phyloP scores from a whole-genome alignment of 1,139 yeast species.

The Candida tetrigidarum region DNA sequence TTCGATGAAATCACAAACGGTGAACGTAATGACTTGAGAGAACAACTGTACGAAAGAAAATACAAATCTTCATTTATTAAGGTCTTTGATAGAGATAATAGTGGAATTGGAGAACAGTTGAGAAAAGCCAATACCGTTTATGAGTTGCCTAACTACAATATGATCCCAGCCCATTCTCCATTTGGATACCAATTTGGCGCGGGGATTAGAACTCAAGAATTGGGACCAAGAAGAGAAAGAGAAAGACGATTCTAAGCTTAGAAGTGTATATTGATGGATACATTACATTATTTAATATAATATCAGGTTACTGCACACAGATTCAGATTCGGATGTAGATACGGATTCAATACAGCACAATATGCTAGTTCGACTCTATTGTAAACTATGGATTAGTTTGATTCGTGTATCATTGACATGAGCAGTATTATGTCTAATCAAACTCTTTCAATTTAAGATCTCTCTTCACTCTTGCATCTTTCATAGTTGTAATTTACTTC shows the following conservation, averaged over 20 bases:
- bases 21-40: conserved; percentile 41
- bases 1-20: conserved; percentile 39
- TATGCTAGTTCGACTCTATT: too few species aligned
- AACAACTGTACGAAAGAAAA: conserved; percentile 40
- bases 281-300: not conserved
- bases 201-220: conserved; percentile 47
- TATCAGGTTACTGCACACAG: not conserved
- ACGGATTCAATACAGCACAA: too few species aligned
- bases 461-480: too few species aligned
- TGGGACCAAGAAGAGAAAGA: conserved; percentile 54
- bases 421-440: too few species aligned
- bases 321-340: not conserved
- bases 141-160: conserved; percentile 33
- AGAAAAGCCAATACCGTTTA: conserved; percentile 39
- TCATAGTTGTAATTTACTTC: not conserved
- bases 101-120: conserved; percentile 51
- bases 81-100: conserved; percentile 49
- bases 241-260: conserved; percentile 41
- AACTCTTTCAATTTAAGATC: too few species aligned
- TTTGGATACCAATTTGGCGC: conserved; percentile 48
- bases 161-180: conserved; percentile 51
- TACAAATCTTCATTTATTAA: conserved; percentile 48
- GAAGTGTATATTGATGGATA: conserved; percentile 3
- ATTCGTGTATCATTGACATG: too few species aligned
- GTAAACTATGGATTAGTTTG: too few species aligned